A percentile compares a stretch with the other conserved stretches of the same genome.
These are phyloP conservation scores for Kokia cookei DNA, from an alignment of 441 rosid genomes.

Conservation along the genomic window DNA sequence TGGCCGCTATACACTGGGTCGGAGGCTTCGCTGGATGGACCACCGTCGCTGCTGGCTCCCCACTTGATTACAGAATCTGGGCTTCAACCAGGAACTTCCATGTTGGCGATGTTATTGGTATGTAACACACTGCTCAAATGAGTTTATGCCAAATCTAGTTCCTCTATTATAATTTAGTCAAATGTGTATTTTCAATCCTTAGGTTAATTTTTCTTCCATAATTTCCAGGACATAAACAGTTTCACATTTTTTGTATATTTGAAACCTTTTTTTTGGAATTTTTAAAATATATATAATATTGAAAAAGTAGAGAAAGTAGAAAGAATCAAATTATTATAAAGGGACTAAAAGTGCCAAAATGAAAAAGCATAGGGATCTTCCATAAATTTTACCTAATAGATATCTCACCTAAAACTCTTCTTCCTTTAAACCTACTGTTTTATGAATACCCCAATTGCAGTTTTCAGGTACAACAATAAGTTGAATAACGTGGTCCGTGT, in stretches of 20 bases:
- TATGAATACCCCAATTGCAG: not conserved
- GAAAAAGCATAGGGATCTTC: too few species aligned
- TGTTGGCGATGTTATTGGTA: slow-evolving; percentile 12
- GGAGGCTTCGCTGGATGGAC: slow-evolving; percentile 21
- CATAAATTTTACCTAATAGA: not conserved
- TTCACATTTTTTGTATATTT: too few species aligned
- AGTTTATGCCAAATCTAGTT: too few species aligned
- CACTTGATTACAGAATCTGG: slow-evolving; percentile 8
- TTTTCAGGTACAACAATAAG: slow-evolving; percentile 9
- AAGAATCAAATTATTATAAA: too few species aligned
- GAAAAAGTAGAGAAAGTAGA: too few species aligned
- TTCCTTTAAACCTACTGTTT: not conserved
- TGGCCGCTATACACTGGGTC: slow-evolving; percentile 4
- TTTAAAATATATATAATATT: too few species aligned
- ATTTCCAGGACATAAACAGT: too few species aligned
- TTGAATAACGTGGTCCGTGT: slow-evolving; percentile 13
- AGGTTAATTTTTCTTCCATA: too few species aligned
- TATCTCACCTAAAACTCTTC: not conserved
- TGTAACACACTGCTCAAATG: not conserved
- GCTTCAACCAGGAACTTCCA: not conserved
- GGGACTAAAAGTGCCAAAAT: not conserved
- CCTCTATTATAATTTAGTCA: too few species aligned
- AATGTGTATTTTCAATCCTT: too few species aligned
- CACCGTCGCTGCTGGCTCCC: not conserved
- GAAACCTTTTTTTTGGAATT: too few species aligned